Evolutionary conservation across 2,329 filamentous ascomycete genomes (phyloP).

Genomic region (Trichoderma cornu-damae): DNA sequence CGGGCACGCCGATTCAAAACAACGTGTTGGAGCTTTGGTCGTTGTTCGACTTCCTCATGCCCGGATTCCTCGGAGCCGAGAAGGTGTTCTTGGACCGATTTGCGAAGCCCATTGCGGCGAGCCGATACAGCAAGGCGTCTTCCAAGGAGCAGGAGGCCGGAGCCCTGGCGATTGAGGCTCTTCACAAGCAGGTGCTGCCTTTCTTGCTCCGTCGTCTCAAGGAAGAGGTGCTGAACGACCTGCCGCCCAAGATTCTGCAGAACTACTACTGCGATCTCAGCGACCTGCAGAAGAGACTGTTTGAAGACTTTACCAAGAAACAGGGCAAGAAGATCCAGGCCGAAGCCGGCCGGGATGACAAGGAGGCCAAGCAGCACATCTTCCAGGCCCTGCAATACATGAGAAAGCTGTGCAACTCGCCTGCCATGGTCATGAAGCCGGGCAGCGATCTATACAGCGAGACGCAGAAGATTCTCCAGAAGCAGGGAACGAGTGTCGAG

Average conservation of each 20-base stretch:
- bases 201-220: constrained; percentile 95
- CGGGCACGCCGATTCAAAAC: constrained; percentile 95
- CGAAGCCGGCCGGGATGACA: constrained; percentile 78
- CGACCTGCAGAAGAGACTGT: constrained; percentile 88
- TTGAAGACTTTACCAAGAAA: constrained; percentile 93
- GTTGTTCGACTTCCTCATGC: constrained; percentile 98
- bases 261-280: constrained; percentile 99
- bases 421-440: constrained; percentile 91
- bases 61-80: constrained; percentile 87
- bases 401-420: constrained; percentile 98
- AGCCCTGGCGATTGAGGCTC: constrained; percentile 91
- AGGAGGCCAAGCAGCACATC: constrained; percentile 94
- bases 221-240: constrained; percentile 92
- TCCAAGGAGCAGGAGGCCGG: constrained; percentile 98
- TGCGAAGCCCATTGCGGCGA: constrained; percentile 90
- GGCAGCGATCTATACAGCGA: constrained; percentile 85
- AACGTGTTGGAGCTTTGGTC: constrained; percentile 97
- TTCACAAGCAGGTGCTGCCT: constrained; percentile 95
- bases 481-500: constrained; percentile 74
- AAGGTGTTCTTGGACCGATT: constrained; percentile 97
- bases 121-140: constrained; percentile 91
- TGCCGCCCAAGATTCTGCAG: constrained; percentile 96
- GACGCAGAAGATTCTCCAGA: constrained; percentile 73
- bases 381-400: constrained; percentile 99
- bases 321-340: constrained; percentile 83